Conservation (phyloP, 2,329 filamentous ascomycete genomes). For the Periconia sp. region DNA sequence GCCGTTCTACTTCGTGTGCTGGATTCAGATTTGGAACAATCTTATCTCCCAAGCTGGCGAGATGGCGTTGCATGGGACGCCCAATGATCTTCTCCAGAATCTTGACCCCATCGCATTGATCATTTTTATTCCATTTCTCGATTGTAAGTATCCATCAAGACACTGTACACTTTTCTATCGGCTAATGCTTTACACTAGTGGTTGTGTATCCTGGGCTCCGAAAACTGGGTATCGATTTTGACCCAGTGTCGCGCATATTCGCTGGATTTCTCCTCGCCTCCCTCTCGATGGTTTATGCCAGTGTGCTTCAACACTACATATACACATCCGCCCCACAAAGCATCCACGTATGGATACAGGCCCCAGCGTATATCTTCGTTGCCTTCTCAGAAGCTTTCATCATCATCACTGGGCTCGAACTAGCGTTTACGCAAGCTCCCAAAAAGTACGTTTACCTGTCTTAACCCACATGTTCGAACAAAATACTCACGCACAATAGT, state of each 20-base stretch:
- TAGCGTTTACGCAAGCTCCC: slow-evolving; percentile 75
- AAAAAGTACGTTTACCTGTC: slow-evolving; percentile 47
- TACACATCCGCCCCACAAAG: slow-evolving; percentile 46
- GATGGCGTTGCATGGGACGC: slow-evolving; percentile 69
- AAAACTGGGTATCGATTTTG: slow-evolving; percentile 63
- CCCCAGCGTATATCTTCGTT: slow-evolving; percentile 56
- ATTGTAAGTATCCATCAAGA: slow-evolving; percentile 8
- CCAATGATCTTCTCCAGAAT: slow-evolving; percentile 77
- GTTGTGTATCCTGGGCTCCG: slow-evolving; percentile 68
- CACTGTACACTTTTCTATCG: slow-evolving; percentile 51
- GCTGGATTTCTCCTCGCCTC: slow-evolving; percentile 68
- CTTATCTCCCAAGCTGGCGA: slow-evolving; percentile 59
- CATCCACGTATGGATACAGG: slow-evolving; percentile 58
- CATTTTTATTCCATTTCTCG: slow-evolving; percentile 64
- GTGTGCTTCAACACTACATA: slow-evolving; percentile 60
- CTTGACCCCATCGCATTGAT: slow-evolving; percentile 75
- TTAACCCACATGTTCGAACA: slow-evolving; percentile 5
- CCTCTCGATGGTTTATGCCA: slow-evolving; percentile 61
- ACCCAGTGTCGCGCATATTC: slow-evolving; percentile 71
- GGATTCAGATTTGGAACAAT: slow-evolving; percentile 57
- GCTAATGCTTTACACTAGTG: slow-evolving; percentile 50
- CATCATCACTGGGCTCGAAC: slow-evolving; percentile 70
- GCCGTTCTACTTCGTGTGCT: slow-evolving; percentile 48
- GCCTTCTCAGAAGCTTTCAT: slow-evolving; percentile 64
- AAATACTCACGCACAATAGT: slow-evolving; percentile 24